These are phyloP conservation scores for Phytopythium aichiense DNA, from an alignment of 352 stramenopile species.

Conservation along the genomic window DNA sequence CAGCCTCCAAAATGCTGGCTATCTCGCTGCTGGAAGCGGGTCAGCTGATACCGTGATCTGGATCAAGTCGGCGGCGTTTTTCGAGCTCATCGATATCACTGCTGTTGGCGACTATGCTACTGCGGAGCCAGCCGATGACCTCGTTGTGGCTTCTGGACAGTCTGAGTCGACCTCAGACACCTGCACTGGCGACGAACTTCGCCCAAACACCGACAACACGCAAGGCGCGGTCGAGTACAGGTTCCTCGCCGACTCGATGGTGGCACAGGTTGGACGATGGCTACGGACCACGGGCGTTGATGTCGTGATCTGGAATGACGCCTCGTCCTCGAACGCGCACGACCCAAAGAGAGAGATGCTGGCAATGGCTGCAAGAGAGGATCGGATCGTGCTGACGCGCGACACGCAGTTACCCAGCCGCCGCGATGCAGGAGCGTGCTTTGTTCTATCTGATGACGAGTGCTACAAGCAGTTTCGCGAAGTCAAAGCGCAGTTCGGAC, in stretches of 20 bases:
- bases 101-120: conserved; percentile 14
- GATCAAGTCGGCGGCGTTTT: conserved; percentile 32
- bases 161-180: not conserved
- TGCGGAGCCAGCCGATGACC: not conserved
- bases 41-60: conserved; percentile 42
- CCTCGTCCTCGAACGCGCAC: conserved; percentile 2
- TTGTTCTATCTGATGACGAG: conserved; percentile 44
- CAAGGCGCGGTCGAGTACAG: conserved; percentile 29
- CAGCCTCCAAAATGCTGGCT: conserved; percentile 18
- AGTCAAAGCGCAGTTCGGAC: conserved; percentile 48
- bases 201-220: not conserved
- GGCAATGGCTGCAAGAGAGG: conserved; percentile 24
- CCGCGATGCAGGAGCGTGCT: conserved; percentile 45
- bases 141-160: too few species aligned
- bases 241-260: conserved; percentile 77
- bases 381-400: conserved; percentile 50
- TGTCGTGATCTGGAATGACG: conserved; percentile 46
- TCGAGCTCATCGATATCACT: conserved; percentile 32
- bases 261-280: conserved; percentile 61
- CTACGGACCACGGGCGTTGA: conserved; percentile 72
- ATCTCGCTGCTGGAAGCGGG: conserved; percentile 44
- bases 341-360: conserved; percentile 25
- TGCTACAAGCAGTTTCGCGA: conserved; percentile 56
- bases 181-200: not conserved
- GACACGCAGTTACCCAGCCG: conserved; percentile 36